phyloP scores from a whole-genome alignment of 331 rosid genomes.

The Acacia pycnantha region DNA sequence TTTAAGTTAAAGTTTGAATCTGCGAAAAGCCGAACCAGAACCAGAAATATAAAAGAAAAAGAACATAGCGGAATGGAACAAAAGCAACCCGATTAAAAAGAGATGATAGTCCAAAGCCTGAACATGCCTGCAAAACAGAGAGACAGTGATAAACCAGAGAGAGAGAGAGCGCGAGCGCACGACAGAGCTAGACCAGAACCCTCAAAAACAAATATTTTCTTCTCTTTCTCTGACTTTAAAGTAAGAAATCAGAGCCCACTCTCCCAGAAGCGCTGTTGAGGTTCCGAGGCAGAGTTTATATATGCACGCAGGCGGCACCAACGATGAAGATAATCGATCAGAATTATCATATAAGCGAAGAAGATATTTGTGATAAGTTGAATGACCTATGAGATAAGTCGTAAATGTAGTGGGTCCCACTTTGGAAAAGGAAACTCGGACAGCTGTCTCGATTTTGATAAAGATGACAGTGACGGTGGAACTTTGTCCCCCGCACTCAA shows the following conservation, averaged over 20 bases:
- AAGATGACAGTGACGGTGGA: slow-evolving; percentile 27
- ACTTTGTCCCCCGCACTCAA: not conserved
- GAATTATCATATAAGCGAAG: accelerated
- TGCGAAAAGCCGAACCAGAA: not conserved
- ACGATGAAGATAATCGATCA: accelerated
- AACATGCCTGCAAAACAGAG: slow-evolving; percentile 26
- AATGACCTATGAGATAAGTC: not conserved
- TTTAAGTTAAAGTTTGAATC: not conserved
- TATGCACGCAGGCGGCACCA: slow-evolving; percentile 13
- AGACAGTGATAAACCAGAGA: not conserved
- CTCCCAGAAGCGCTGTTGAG: slow-evolving; percentile 15
- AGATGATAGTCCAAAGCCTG: not conserved
- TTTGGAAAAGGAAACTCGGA: not conserved
- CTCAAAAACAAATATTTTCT: not conserved
- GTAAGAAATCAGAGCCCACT: not conserved
- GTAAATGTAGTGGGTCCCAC: slow-evolving; percentile 16
- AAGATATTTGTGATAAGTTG: accelerated
- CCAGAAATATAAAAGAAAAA: not conserved
- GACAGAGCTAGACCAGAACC: not conserved
- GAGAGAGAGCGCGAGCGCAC: not conserved
- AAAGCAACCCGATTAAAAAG: slow-evolving; percentile 10
- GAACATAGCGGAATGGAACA: not conserved
- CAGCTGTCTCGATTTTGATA: slow-evolving; percentile 16
- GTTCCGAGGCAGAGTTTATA: not conserved
- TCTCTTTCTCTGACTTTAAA: slow-evolving; percentile 3